Evolutionary conservation across 2,329 filamentous ascomycete genomes (phyloP).

Genomic region (Epichloe elymi): DNA sequence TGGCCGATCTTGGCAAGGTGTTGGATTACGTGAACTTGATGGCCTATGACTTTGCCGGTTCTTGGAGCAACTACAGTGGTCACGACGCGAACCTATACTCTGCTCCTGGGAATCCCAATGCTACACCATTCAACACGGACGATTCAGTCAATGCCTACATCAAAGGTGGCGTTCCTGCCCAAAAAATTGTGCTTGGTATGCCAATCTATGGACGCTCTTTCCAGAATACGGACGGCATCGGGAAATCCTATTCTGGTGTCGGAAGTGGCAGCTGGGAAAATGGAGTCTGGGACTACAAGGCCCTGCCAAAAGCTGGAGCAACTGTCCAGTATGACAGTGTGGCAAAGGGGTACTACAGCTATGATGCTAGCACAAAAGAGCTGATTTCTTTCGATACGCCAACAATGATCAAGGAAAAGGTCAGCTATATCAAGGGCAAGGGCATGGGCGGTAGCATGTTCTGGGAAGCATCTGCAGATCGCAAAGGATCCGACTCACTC

Average conservation of each 20-base stretch:
- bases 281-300: constrained; percentile 74
- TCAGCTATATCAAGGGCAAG: constrained; percentile 46
- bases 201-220: constrained; percentile 37
- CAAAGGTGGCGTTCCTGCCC: constrained; percentile 42
- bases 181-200: constrained; percentile 66
- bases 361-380: constrained; percentile 43
- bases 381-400: constrained; percentile 64
- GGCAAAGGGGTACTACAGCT: constrained; percentile 59
- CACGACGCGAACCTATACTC: constrained; percentile 62
- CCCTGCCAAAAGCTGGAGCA: constrained; percentile 49
- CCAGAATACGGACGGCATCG: constrained; percentile 45
- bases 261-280: constrained; percentile 60
- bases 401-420: constrained; percentile 46
- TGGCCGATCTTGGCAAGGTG: constrained; percentile 32
- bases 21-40: constrained; percentile 54
- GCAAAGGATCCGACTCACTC: constrained; percentile 43
- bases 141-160: constrained; percentile 54
- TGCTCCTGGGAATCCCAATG: constrained; percentile 35
- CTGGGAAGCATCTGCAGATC: constrained; percentile 69
- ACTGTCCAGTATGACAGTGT: constrained; percentile 42
- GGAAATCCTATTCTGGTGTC: constrained; percentile 47
- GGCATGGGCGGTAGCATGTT: constrained; percentile 70
- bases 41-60: constrained; percentile 67
- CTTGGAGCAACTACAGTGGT: constrained; percentile 49
- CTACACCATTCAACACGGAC: constrained; percentile 59